Evolutionary conservation across 2,329 filamentous ascomycete species (phyloP), one percentile per base, ranked within the genome.

Genomic region (Orbilia brochopaga): DNA sequence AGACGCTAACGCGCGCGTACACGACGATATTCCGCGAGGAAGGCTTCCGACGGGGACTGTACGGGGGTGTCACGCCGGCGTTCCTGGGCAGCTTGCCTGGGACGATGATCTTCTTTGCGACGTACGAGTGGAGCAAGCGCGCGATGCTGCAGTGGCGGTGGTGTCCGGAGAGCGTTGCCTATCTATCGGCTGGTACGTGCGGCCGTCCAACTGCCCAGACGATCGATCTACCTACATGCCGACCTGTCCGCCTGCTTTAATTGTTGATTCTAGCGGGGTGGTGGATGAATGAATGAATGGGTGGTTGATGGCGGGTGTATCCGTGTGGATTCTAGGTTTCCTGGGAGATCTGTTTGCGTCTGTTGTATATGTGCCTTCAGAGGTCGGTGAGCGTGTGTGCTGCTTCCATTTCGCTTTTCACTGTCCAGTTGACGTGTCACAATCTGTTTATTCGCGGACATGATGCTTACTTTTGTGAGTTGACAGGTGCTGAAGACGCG

Each of bases 51-150:
- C 86, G 89, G 77, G 94, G 94, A 6, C 81, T 99, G 2, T 99
- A 99, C 78, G 90, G 92, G 58, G 94, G 94, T n/a, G 95, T 95
- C 80, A 83, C 91, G 23, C 94, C 94, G 5, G 94, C 94, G 0
- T 87, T 97, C 75, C 82, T 92, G 74, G 94, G 94, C 21, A 97
- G 92, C 0, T 96, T 99, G 75, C 90, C 91, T 0, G 94, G 93
- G 15, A 99, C 94, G 0, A 86, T 97, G 65, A 85, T 96, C 61
- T 99, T 99, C 81, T 99, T 99, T 77, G 94, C 93, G 60, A 90
- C 90, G 30, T 99, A 99, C 80, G 94, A 99, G 81, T 96, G 87
- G 82, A 96, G 90, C 81, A 99, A 99, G 81, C 85, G 94, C 55
- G 83, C 87, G 77, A 86, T 99, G 85, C 85, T 99, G 74, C 94